phyloP scores from a whole-genome alignment of 1,284 basidiomycete genomes.

The Grifola frondosa region DNA sequence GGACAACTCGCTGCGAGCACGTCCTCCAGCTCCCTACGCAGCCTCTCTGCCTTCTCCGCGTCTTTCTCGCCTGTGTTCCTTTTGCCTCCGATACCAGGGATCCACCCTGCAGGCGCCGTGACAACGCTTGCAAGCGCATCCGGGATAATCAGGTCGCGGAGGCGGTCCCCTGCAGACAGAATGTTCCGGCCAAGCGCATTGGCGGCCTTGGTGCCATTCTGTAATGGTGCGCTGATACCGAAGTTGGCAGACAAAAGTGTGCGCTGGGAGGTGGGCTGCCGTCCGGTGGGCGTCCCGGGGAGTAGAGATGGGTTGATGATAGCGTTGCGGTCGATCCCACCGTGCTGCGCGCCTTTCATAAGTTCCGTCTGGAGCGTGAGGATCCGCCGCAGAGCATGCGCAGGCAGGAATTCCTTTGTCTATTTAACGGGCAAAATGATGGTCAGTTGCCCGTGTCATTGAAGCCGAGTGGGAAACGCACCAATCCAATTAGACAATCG shows the following conservation, averaged over 20 bases:
- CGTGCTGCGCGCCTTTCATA: constrained; percentile 49
- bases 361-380: constrained; percentile 83
- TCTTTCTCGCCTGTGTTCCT: constrained; percentile 51
- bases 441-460: constrained; percentile 1
- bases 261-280: constrained; percentile 54
- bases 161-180: constrained; percentile 83
- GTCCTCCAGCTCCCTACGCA: constrained; percentile 83
- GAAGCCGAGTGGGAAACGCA: constrained; percentile 41
- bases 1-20: constrained; percentile 86
- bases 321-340: constrained; percentile 34
- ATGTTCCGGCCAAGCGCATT: constrained; percentile 77
- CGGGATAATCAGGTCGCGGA: constrained; percentile 89
- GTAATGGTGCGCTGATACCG: constrained; percentile 48
- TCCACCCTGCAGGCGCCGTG: constrained; percentile 62
- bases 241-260: constrained; percentile 76
- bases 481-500: constrained; percentile 90
- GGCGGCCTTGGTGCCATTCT: constrained; percentile 59
- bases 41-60: constrained; percentile 60
- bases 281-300: constrained; percentile 26
- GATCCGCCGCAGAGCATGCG: constrained; percentile 79
- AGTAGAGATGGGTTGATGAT: constrained; percentile 33
- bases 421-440: constrained; percentile 30
- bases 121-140: constrained; percentile 82
- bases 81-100: constrained; percentile 55
- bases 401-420: constrained; percentile 89